These are phyloP conservation scores for Takashimella koratensis DNA, from an alignment of 1,284 basidiomycete genomes.

Conservation along the genomic window DNA sequence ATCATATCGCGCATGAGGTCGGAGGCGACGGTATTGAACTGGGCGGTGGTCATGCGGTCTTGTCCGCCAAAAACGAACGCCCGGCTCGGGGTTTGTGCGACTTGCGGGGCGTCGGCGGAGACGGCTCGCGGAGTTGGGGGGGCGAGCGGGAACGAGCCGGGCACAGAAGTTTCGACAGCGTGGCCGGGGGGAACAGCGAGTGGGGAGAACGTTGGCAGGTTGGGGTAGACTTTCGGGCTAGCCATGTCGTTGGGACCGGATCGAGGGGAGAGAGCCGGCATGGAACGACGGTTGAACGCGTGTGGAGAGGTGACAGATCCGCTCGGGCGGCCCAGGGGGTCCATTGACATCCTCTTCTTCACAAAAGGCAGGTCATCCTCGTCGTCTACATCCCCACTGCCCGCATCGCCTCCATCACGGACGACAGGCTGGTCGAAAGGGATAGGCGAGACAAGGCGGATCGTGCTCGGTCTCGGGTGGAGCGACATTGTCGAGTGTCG, in stretches of 20 bases:
- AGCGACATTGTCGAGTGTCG: constrained; percentile 33
- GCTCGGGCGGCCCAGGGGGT: constrained; percentile 14
- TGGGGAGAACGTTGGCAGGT: background rate
- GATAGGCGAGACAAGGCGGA: constrained; percentile 36
- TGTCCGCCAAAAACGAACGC: constrained; percentile 29
- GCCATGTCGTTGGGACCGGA: background rate
- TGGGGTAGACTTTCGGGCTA: constrained; percentile 24
- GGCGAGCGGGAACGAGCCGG: constrained; percentile 7
- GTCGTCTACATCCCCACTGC: constrained; percentile 5
- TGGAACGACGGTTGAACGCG: constrained; percentile 28
- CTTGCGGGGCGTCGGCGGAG: constrained; percentile 6
- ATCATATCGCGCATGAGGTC: constrained; percentile 41
- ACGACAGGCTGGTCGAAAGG: constrained; percentile 6
- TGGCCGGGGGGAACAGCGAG: constrained; percentile 2
- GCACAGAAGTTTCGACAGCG: background rate
- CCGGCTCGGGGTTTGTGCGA: background rate
- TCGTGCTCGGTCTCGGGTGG: constrained; percentile 35
- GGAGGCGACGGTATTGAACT: constrained; percentile 36
- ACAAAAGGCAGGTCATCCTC: constrained; percentile 38
- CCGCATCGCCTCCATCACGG: background rate
- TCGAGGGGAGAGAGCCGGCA: constrained; percentile 25
- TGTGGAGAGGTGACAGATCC: background rate
- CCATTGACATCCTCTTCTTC: constrained; percentile 35
- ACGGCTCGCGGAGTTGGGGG: background rate
- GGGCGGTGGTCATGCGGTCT: constrained; percentile 19